Evolutionary conservation across 768 basidiomycete genomes (phyloP).

Genomic region (Tulasnella calospora): DNA sequence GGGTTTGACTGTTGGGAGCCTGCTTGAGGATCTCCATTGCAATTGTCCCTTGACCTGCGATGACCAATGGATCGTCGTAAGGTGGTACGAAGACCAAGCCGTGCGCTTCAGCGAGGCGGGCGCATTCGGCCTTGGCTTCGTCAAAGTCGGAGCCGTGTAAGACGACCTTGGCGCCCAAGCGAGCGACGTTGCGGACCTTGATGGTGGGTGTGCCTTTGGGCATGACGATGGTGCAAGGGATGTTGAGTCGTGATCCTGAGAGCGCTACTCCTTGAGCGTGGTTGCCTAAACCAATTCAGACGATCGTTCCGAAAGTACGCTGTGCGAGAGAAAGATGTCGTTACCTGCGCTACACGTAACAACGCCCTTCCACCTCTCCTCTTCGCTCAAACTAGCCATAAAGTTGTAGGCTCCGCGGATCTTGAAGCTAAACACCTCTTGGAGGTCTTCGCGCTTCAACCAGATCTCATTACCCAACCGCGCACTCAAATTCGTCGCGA

Average conservation of each 20-base stretch:
- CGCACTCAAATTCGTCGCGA: constrained; percentile 78
- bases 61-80: constrained; percentile 94
- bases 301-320: neutral
- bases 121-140: constrained; percentile 91
- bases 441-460: constrained; percentile 95
- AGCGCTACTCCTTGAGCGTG: constrained; percentile 98
- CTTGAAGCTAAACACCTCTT: constrained; percentile 98
- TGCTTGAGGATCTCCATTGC: constrained; percentile 96
- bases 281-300: constrained; percentile 57
- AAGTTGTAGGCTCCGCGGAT: constrained; percentile 98
- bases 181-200: constrained; percentile 92
- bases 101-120: constrained; percentile 68
- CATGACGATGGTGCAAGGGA: constrained; percentile 99
- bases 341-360: constrained; percentile 97
- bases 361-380: constrained; percentile 96
- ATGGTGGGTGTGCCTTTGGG: constrained; percentile 90
- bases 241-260: constrained; percentile 77
- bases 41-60: constrained; percentile 94
- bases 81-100: constrained; percentile 90
- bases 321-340: constrained; percentile 32
- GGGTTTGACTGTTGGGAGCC: constrained; percentile 50
- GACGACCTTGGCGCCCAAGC: constrained; percentile 91
- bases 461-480: constrained; percentile 89
- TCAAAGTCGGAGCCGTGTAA: constrained; percentile 91
- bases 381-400: constrained; percentile 82